These are phyloP conservation scores for Yamadazyma mexicana DNA, from an alignment of 1,139 yeast genomes.

Conservation along the genomic window DNA sequence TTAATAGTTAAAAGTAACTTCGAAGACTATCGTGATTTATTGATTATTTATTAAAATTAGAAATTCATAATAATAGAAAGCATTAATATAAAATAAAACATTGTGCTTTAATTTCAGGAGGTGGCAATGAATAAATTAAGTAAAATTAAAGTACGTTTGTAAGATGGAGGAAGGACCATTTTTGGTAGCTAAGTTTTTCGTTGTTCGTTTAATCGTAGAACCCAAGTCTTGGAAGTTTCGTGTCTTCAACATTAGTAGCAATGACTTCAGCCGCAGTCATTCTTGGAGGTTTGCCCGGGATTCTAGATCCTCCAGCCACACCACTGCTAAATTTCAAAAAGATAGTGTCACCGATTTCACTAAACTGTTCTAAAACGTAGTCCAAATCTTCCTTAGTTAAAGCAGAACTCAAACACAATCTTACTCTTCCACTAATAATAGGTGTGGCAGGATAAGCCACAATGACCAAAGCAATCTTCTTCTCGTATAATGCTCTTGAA, in stretches of 20 bases:
- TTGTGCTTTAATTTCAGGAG: background rate
- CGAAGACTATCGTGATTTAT: too few relatives aligned
- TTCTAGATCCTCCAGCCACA: slow-evolving; percentile 63
- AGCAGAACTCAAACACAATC: slow-evolving; percentile 91
- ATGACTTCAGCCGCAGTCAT: slow-evolving; percentile 78
- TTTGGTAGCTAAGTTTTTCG: too few relatives aligned
- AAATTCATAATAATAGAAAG: slow-evolving; percentile 1
- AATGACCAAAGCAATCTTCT: slow-evolving; percentile 89
- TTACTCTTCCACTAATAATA: slow-evolving; percentile 81
- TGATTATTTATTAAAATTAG: slow-evolving; percentile 2
- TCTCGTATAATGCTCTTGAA: slow-evolving; percentile 74
- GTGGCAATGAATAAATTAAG: background rate
- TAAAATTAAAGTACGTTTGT: background rate
- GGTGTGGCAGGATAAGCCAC: slow-evolving; percentile 99
- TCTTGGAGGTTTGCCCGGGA: slow-evolving; percentile 65
- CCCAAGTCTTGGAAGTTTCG: slow-evolving; percentile 35
- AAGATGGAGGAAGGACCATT: background rate
- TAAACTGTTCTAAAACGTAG: slow-evolving; percentile 66
- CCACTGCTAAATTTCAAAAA: slow-evolving; percentile 80
- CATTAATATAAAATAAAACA: background rate
- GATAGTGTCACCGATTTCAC: slow-evolving; percentile 76
- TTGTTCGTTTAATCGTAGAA: background rate
- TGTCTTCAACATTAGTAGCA: slow-evolving; percentile 71
- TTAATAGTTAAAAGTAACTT: too few relatives aligned
- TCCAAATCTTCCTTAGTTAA: slow-evolving; percentile 94